Conservation (phyloP, 2,329 filamentous ascomycete genomes). For the Aspergillus sp. region DNA sequence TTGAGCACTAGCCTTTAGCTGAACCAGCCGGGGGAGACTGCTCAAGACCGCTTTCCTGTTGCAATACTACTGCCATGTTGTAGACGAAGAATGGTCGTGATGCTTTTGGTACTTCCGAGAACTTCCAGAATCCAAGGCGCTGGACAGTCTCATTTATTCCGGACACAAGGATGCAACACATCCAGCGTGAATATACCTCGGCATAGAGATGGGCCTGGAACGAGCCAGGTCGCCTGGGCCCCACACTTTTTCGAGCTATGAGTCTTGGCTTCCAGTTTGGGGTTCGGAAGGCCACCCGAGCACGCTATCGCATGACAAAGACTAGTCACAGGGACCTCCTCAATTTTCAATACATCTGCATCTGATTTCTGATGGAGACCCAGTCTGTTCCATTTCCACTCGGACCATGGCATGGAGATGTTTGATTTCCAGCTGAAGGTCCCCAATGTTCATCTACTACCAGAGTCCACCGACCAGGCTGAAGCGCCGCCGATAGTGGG, state of each 20-base stretch:
- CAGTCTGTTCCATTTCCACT: background rate
- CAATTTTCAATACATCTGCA: background rate
- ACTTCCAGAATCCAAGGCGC: too few relatives aligned
- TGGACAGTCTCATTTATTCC: too few relatives aligned
- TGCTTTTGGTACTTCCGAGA: too few relatives aligned
- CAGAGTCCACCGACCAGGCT: background rate
- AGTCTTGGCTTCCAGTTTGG: background rate
- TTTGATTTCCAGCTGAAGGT: background rate
- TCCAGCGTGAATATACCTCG: too few relatives aligned
- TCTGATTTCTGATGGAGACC: background rate
- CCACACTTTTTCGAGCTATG: background rate
- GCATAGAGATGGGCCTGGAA: too few relatives aligned
- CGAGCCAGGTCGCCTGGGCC: too few relatives aligned
- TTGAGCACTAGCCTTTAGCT: too few relatives aligned
- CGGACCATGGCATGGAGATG: background rate
- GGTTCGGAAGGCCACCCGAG: background rate
- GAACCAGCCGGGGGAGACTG: too few relatives aligned
- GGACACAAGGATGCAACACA: too few relatives aligned
- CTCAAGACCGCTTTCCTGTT: too few relatives aligned
- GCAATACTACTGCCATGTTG: too few relatives aligned
- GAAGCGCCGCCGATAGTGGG: background rate
- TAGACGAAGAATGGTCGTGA: too few relatives aligned
- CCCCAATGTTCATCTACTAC: background rate
- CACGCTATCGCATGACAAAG: background rate
- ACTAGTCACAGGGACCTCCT: background rate